A percentile compares a stretch with the other conserved stretches of the same genome.
Evolutionary conservation across 306 rosid genomes (phyloP).

Genomic region (Leucaena leucocephala): DNA sequence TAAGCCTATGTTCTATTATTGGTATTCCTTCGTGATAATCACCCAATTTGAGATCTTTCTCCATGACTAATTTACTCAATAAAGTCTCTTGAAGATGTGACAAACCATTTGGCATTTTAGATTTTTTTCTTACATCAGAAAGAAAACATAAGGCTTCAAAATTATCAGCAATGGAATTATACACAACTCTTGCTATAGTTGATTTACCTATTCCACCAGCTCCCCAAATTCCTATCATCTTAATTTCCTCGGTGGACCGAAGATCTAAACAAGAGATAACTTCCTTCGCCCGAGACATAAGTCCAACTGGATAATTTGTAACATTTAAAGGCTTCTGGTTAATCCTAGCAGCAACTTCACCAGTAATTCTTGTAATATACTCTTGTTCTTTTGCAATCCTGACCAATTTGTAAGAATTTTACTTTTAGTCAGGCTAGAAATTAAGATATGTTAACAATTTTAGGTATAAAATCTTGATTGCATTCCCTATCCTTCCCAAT

Average conservation of each 20-base stretch:
- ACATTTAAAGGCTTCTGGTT: background rate
- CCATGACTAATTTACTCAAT: background rate
- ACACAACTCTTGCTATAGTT: conserved; percentile 5
- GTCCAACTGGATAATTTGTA: background rate
- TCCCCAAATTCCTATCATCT: conserved; percentile 17
- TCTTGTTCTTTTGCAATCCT: background rate
- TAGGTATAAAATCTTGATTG: too few relatives aligned
- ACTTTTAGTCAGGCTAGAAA: too few relatives aligned
- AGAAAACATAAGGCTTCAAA: conserved; percentile 13
- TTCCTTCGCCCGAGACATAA: background rate
- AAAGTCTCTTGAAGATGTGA: conserved; percentile 16
- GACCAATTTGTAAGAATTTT: background rate
- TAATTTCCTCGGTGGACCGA: background rate
- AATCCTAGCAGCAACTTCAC: background rate
- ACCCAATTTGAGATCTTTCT: background rate
- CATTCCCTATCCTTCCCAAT: background rate
- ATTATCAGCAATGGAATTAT: background rate
- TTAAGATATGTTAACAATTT: too few relatives aligned
- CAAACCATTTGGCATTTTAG: background rate
- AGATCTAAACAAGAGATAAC: background rate
- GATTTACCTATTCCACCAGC: conserved; percentile 21
- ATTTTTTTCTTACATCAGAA: background rate
- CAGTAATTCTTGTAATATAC: background rate
- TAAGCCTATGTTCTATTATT: background rate
- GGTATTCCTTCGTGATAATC: background rate